Conservation (phyloP, 345 rosid genomes). For the Hirschfeldia incana region DNA sequence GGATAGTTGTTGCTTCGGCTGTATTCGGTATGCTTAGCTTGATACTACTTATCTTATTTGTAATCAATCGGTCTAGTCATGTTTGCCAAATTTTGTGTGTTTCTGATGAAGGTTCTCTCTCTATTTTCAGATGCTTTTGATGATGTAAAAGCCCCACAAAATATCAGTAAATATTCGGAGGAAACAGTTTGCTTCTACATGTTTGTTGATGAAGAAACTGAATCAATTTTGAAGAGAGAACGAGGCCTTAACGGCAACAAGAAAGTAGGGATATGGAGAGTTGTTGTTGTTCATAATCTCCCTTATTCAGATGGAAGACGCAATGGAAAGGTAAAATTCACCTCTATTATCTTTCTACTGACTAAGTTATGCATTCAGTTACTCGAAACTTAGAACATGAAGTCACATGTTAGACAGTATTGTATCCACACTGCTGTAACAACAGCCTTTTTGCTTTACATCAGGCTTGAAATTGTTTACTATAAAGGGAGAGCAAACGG, state of each 20-base stretch:
- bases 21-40: conserved; percentile 70
- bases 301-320: conserved; percentile 92
- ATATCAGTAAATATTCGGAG: conserved; percentile 75
- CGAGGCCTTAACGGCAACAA: conserved; percentile 53
- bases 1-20: conserved; percentile 94
- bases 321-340: conserved; percentile 78
- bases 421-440: conserved; percentile 9
- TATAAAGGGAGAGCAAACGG: not conserved
- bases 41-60: conserved; percentile 5
- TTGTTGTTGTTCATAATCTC: conserved; percentile 80
- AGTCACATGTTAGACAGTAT: not conserved
- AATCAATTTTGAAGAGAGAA: conserved; percentile 66
- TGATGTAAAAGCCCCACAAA: conserved; percentile 79
- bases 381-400: not conserved
- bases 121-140: conserved; percentile 81
- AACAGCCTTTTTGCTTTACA: not conserved
- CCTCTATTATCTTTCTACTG: conserved; percentile 2
- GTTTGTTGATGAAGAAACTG: conserved; percentile 97
- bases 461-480: not conserved
- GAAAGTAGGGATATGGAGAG: conserved; percentile 88
- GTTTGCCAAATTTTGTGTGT: not conserved
- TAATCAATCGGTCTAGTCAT: not conserved
- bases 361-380: not conserved
- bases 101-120: conserved; percentile 28
- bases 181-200: conserved; percentile 86